Base-by-base conservation (phyloP, 2,329 filamentous ascomycete species). In the Verruconis gallopava region DNA sequence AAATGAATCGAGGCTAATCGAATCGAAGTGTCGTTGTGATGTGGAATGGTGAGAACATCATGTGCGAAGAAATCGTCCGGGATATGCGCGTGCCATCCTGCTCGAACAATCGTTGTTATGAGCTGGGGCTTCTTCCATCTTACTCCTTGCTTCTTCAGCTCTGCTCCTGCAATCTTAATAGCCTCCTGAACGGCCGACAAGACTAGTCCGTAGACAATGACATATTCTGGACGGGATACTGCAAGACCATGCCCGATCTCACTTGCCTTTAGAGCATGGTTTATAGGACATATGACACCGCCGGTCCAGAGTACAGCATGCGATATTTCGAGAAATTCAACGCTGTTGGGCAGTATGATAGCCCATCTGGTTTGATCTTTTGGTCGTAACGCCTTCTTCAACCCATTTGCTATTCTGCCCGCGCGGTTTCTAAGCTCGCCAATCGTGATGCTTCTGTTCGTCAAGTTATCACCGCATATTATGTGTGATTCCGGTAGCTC, bases 381-480 rank as follows among this genome's bases (percentile, higher is more conserved):
- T 4, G 61, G 62, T 2, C 47, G 46, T 18, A 61, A 51, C 3
- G 49, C 51, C 15, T 53, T 47, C 12, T 53, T 47, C 12, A 68
- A 49, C 1, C 65, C 64, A 21, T 60, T 54, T 14, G 64, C 64
- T 15, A 68, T 54, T 19, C 59, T 54, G 1, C 64, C 64, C 2
- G 65, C 60, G 6, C 57, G 56, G 20, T 58, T 55, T 6, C 64
- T 57, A 4, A 68, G 54, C 44, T 64, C 55, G n/a, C 60, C 62
- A 15, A 68, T 53, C 0, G 63, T 66, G 21, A 67, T 57, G 44
- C 59, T 65, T n/a, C 66, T 59, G 47, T 65, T 62, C 4, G 64
- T 65, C 20, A 68, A 53, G 39, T 53, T 64, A 47, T 68, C 66
- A 21, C 58, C 56, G 3, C 62, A 56, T 21, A 68, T 60, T 11